Conservation (phyloP, 768 basidiomycete species). For the Mycena pura region DNA sequence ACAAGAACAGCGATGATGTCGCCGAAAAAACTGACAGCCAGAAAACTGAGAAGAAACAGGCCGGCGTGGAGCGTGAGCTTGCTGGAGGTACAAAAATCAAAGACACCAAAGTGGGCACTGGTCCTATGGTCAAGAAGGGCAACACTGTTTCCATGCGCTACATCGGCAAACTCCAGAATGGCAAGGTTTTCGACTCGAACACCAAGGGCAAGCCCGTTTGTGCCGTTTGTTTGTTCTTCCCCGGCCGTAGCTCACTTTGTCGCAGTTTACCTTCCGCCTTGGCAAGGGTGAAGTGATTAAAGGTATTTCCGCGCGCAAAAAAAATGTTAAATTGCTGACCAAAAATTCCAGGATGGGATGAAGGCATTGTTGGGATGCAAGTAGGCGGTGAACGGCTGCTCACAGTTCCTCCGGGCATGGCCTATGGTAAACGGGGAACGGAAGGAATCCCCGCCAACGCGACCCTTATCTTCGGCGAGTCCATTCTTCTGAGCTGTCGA, state of each 20-base stretch:
- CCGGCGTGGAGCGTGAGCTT: conserved; percentile 54
- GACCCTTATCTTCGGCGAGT: conserved; percentile 81
- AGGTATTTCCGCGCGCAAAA: no score
- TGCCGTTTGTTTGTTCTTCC: conserved; percentile 11
- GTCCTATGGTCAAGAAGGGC: conserved; percentile 88
- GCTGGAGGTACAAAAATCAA: conserved; percentile 76
- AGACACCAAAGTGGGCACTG: conserved; percentile 81
- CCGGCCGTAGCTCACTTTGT: not conserved
- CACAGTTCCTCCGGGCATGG: conserved; percentile 73
- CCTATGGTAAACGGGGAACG: conserved; percentile 67
- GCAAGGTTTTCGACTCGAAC: conserved; percentile 82
- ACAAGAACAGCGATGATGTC: conserved; percentile 71
- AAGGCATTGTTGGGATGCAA: conserved; percentile 92
- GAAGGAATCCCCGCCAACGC: conserved; percentile 80
- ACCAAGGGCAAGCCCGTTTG: conserved; percentile 85
- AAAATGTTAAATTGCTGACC: no score
- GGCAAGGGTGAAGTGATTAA: conserved; percentile 94
- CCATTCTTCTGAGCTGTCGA: not conserved
- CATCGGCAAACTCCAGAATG: conserved; percentile 85
- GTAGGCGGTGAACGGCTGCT: conserved; percentile 87
- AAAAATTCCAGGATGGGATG: conserved; percentile 79
- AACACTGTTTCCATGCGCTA: conserved; percentile 87
- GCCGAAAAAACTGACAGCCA: conserved; percentile 53
- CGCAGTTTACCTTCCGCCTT: conserved; percentile 76
- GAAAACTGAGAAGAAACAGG: conserved; percentile 29